These are phyloP conservation scores for Emergomyces orientalis DNA, from an alignment of 2,329 filamentous ascomycete species.

Conservation along the genomic window DNA sequence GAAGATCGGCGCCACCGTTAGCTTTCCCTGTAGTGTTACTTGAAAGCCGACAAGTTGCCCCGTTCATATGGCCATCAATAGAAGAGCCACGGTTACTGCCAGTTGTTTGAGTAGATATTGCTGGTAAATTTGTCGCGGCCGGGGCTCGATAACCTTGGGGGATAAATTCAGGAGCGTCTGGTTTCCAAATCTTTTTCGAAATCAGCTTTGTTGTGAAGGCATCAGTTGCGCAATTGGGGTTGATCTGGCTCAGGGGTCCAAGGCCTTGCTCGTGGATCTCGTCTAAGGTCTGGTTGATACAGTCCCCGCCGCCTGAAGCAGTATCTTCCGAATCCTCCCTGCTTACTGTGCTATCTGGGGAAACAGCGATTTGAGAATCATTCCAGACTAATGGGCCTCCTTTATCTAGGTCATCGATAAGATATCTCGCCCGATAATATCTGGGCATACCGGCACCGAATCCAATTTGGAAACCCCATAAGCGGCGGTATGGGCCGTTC, in stretches of 20 bases:
- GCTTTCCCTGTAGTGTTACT: not conserved
- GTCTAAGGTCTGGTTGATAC: not conserved
- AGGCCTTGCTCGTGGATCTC: not conserved
- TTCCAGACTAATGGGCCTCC: not conserved
- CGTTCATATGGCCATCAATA: not conserved
- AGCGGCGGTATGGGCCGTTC: constrained; percentile 53
- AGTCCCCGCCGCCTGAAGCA: not conserved
- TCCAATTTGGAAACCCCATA: constrained; percentile 55
- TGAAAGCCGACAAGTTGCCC: not conserved
- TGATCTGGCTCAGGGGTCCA: not conserved
- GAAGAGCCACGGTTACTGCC: not conserved
- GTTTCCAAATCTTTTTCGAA: constrained; percentile 22
- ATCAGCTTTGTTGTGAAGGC: constrained; percentile 4
- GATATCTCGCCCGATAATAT: not conserved
- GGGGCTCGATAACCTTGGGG: constrained; percentile 17
- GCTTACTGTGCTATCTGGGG: not conserved
- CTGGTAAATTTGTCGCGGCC: not conserved
- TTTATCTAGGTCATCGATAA: not conserved
- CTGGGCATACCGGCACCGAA: not conserved
- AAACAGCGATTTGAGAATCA: not conserved
- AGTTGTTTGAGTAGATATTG: not conserved
- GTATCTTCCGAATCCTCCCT: not conserved
- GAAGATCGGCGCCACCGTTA: not conserved
- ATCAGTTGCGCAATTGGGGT: constrained; percentile 6
- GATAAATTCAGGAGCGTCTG: constrained; percentile 36